These are phyloP conservation scores for Emergomyces pasteurianus DNA, from an alignment of 2,329 filamentous ascomycete genomes.

Conservation along the genomic window DNA sequence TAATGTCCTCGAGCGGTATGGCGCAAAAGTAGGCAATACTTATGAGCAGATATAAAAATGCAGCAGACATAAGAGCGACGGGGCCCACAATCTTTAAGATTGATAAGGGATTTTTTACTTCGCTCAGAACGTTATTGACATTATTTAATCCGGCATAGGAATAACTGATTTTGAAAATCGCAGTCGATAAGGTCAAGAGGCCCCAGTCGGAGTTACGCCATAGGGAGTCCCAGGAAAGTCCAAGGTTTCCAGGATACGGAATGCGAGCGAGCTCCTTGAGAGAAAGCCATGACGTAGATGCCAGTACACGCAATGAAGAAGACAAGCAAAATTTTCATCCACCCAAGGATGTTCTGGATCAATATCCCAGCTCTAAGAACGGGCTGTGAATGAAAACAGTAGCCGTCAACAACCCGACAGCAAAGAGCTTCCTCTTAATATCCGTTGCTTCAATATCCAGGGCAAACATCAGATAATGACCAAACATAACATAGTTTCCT, in stretches of 20 bases:
- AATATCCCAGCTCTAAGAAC: slow-evolving; percentile 46
- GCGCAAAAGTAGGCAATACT: slow-evolving; percentile 50
- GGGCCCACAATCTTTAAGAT: slow-evolving; percentile 54
- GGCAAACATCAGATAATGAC: slow-evolving; percentile 52
- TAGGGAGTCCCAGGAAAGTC: background rate
- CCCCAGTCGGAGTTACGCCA: background rate
- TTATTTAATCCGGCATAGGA: slow-evolving; percentile 51
- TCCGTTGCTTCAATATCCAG: slow-evolving; percentile 33
- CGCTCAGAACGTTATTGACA: slow-evolving; percentile 58
- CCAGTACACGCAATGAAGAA: background rate
- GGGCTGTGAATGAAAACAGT: slow-evolving; percentile 9
- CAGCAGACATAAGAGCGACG: slow-evolving; percentile 48
- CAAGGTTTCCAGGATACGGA: background rate
- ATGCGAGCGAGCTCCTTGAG: background rate
- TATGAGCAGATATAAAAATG: slow-evolving; percentile 48
- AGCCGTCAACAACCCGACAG: background rate
- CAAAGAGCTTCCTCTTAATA: background rate
- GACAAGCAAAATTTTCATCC: slow-evolving; percentile 44
- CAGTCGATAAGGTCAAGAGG: slow-evolving; percentile 37
- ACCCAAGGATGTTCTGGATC: slow-evolving; percentile 51
- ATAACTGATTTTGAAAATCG: slow-evolving; percentile 51
- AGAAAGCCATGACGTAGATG: background rate
- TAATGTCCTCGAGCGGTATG: slow-evolving; percentile 51
- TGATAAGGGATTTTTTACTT: slow-evolving; percentile 54
- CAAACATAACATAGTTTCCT: slow-evolving; percentile 59